phyloP scores from a whole-genome alignment of 345 rosid species.

The Syzygium aromaticum region DNA sequence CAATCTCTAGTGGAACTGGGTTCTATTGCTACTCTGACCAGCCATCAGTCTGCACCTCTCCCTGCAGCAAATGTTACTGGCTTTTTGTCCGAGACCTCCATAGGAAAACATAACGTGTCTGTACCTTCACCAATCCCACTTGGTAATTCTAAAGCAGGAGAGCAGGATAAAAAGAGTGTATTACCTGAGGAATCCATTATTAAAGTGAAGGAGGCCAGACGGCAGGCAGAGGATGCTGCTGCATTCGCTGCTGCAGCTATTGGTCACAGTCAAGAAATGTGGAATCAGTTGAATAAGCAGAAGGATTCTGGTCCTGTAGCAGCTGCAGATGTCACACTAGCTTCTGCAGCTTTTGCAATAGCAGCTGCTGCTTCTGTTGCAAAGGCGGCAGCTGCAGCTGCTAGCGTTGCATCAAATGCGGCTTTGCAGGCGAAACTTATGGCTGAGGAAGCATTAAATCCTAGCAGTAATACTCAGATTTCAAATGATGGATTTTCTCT shows the following conservation, averaged over 20 bases:
- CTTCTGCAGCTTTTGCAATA: slow-evolving; percentile 81
- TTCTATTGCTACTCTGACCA: slow-evolving; percentile 28
- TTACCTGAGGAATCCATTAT: slow-evolving; percentile 55
- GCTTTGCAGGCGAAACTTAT: slow-evolving; percentile 88
- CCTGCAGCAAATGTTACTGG: slow-evolving; percentile 26
- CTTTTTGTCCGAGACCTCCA: slow-evolving; percentile 23
- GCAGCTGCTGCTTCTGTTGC: slow-evolving; percentile 96
- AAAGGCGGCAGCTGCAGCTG: slow-evolving; percentile 96
- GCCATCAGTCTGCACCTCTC: slow-evolving; percentile 25
- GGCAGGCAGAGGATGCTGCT: slow-evolving; percentile 83
- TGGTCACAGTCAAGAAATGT: slow-evolving; percentile 53
- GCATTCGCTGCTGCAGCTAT: slow-evolving; percentile 71
- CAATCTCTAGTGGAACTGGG: slow-evolving; percentile 30
- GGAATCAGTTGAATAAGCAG: slow-evolving; percentile 66
- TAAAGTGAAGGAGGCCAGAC: slow-evolving; percentile 60
- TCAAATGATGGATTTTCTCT: slow-evolving; percentile 19
- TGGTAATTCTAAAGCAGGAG: slow-evolving; percentile 29
- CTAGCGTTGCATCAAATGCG: slow-evolving; percentile 88
- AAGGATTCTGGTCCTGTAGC: slow-evolving; percentile 39
- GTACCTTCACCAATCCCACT: slow-evolving; percentile 21
- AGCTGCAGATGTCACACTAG: slow-evolving; percentile 59
- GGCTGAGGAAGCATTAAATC: slow-evolving; percentile 78
- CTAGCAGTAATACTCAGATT: slow-evolving; percentile 15
- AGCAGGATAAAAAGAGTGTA: slow-evolving; percentile 25
- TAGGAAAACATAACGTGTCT: slow-evolving; percentile 32